Evolutionary conservation across 2,329 filamentous ascomycete species (phyloP), one percentile per base, ranked within the genome.

Genomic region (Fusarium marasasianum): DNA sequence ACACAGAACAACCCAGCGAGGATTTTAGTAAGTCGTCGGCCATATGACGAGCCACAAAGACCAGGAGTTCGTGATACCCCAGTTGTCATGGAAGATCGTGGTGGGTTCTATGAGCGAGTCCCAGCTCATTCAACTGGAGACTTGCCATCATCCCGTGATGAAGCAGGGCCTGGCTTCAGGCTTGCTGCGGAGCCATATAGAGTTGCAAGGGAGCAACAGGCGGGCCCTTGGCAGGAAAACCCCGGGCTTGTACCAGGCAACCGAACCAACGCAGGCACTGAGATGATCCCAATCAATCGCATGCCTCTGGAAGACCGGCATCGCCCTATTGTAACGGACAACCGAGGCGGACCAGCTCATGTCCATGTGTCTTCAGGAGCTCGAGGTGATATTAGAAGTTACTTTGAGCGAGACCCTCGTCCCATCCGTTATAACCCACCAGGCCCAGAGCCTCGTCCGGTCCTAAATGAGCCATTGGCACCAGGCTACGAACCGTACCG

Each of bases 71-170:
- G 78, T 44, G 75, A 76, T n/a, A 81, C 79, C 29, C 80, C 80
- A 24, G 78, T 84, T 53, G 60, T 83, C 71, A 84, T 85, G 82
- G 82, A 84, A 69, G 81, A 84, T 73, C 79, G 82, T 37, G 82
- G 81, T 63, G 81, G 81, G 22, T 83, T 83, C 60, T 82, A 77
- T 68, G 82, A 82, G 69, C 81, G 80, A 63, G 76, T 83, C 41
- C 69, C 74, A 64, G 66, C 61, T 43, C 73, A 57, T 59, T 63
- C 58, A 54, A 43, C 56, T 53, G 71, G 60, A 57, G 59, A 68
- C 33, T 54, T 71, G n/a, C 60, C 64, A 38, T 53, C 29, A 18
- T 18, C 66, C 26, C 70, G 56, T 54, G 63, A 67, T 55, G 48
- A 66, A 20, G 72, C 66, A 40, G 45, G 61, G 20, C 51, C 76